Conservation (phyloP, 768 basidiomycete genomes). For the Mycena rebaudengoi region DNA sequence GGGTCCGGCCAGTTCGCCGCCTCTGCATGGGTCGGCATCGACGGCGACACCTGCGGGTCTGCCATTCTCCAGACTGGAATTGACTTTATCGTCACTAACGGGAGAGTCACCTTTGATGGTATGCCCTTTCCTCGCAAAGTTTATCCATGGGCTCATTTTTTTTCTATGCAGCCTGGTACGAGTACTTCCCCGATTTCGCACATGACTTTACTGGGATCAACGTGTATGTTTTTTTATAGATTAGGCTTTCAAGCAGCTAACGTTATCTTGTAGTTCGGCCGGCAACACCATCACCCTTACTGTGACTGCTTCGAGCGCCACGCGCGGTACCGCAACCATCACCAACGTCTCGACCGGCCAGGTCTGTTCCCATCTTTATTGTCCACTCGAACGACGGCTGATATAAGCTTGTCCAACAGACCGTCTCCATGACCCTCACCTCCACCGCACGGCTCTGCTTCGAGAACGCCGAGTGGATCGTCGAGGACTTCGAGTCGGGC, state of each 20-base stretch:
- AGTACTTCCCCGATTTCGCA: neutral
- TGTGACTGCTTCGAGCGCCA: conserved; percentile 6
- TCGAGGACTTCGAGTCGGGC: conserved; percentile 43
- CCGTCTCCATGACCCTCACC: conserved; percentile 38
- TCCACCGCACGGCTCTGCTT: conserved; percentile 26
- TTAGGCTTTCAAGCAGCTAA: too few species aligned
- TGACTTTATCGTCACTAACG: conserved; percentile 35
- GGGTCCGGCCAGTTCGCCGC: conserved; percentile 33
- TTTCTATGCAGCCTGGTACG: too few species aligned
- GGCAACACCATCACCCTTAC: conserved; percentile 19
- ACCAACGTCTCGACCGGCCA: conserved; percentile 14
- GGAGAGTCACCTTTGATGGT: conserved; percentile 15
- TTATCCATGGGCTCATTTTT: too few species aligned
- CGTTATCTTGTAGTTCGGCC: too few species aligned
- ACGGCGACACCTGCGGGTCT: conserved; percentile 44
- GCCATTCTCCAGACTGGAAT: conserved; percentile 48
- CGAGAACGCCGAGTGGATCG: conserved; percentile 47
- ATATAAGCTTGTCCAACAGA: neutral
- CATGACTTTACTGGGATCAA: neutral
- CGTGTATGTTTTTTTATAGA: too few species aligned
- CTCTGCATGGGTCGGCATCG: conserved; percentile 48
- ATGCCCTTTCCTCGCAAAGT: neutral
- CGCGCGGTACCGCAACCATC: conserved; percentile 12
- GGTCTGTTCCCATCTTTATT: neutral
- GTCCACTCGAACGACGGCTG: neutral